phyloP scores from a whole-genome alignment of 208 protist genomes.

The Trypanosoma platydactyli region DNA sequence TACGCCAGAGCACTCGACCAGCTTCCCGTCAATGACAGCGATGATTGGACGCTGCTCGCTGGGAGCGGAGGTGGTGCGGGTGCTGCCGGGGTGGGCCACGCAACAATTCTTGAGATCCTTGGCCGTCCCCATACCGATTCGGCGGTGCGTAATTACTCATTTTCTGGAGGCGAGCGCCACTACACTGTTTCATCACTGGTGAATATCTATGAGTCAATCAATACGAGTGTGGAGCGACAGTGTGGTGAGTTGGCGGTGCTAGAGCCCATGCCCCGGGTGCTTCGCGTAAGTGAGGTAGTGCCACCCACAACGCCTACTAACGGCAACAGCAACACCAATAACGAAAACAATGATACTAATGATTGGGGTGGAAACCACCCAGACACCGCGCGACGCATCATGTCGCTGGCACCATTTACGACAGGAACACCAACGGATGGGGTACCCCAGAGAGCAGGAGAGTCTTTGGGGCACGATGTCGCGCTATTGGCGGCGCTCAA shows the following conservation, averaged over 20 bases:
- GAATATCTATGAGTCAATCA: slow-evolving; percentile 35
- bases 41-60: slow-evolving; percentile 13
- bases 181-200: slow-evolving; percentile 31
- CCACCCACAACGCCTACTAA: not conserved
- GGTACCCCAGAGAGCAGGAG: no score
- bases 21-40: not conserved
- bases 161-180: slow-evolving; percentile 5
- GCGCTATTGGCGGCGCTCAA: no score
- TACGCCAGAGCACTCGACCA: not conserved
- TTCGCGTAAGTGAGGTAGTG: slow-evolving; percentile 34
- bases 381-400: not conserved
- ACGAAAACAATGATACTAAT: not conserved
- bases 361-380: not conserved
- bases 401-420: no score
- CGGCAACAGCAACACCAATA: not conserved
- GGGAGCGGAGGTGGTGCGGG: not conserved
- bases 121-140: not conserved
- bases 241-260: slow-evolving; percentile 26
- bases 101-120: slow-evolving; percentile 10
- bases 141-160: slow-evolving; percentile 2
- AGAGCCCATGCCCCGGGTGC: slow-evolving; percentile 29
- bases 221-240: slow-evolving; percentile 22
- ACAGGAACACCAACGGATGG: no score
- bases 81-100: not conserved
- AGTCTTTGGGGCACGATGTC: no score